Conservation (phyloP, 176 grass and related monocot species). For the Raddia guianensis region DNA sequence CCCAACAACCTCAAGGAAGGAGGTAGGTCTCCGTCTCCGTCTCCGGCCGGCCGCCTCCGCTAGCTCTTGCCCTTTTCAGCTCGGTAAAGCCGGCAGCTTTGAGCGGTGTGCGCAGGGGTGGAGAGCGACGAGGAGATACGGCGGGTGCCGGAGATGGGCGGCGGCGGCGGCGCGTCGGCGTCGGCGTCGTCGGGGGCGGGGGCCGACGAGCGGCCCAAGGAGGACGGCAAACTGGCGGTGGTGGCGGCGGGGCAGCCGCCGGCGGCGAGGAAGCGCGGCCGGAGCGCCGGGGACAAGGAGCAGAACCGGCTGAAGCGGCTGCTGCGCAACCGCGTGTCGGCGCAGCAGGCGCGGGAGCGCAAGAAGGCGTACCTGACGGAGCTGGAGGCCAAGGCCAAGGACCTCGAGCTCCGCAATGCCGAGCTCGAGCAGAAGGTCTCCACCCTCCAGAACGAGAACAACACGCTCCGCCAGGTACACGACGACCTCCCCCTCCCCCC, state of each 20-base stretch:
- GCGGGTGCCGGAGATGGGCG: conserved; percentile 88
- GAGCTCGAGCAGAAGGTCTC: conserved; percentile 87
- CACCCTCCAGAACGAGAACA: conserved; percentile 96
- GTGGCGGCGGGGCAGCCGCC: conserved; percentile 38
- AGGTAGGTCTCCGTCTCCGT: conserved; percentile 24
- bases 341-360: conserved; percentile 93
- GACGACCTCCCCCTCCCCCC: no score
- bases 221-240: conserved; percentile 46
- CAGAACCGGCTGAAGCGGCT: conserved; percentile 97
- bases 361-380: conserved; percentile 96
- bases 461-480: conserved; percentile 79
- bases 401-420: conserved; percentile 79
- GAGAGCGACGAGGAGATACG: conserved; percentile 99
- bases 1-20: conserved; percentile 62
- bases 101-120: conserved; percentile 43
- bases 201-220: conserved; percentile 47
- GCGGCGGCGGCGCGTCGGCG: conserved; percentile 58
- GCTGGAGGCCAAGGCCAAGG: conserved; percentile 76
- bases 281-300: conserved; percentile 93
- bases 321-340: conserved; percentile 90
- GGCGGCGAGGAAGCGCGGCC: conserved; percentile 57
- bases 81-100: neutral
- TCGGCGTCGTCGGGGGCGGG: conserved; percentile 73
- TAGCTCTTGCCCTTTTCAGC: neutral
- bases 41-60: neutral